A percentile compares a stretch with the other conserved stretches of the same genome.
These are phyloP conservation scores for Ceriops zippeliana DNA, from an alignment of 345 rosid species.

Conservation along the genomic window DNA sequence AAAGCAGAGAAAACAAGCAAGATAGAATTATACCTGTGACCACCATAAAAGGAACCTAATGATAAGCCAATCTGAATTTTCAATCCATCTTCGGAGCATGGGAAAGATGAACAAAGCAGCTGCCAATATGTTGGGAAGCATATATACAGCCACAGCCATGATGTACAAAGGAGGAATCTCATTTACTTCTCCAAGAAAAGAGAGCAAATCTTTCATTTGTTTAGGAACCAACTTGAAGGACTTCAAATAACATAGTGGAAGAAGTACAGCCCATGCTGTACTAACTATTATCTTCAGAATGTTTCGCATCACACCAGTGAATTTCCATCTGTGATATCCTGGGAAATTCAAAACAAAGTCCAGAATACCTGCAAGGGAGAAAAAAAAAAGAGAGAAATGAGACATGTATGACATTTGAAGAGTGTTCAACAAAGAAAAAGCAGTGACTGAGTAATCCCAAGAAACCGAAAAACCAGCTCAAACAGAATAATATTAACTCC, in stretches of 20 bases:
- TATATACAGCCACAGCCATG: slow-evolving; percentile 69
- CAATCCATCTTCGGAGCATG: slow-evolving; percentile 95
- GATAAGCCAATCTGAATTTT: slow-evolving; percentile 92
- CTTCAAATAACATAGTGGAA: slow-evolving; percentile 67
- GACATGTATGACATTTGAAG: neutral
- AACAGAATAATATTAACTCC: neutral
- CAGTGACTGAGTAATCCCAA: neutral
- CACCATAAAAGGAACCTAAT: slow-evolving; percentile 91
- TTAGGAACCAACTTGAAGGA: slow-evolving; percentile 48
- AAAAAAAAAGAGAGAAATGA: slow-evolving; percentile 4
- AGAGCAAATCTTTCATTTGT: slow-evolving; percentile 37
- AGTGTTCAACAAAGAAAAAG: neutral
- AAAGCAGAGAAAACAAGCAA: slow-evolving; percentile 8
- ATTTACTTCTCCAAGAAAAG: slow-evolving; percentile 56
- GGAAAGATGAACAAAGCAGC: slow-evolving; percentile 87
- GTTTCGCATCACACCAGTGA: slow-evolving; percentile 69
- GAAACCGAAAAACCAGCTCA: neutral
- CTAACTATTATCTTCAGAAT: slow-evolving; percentile 68
- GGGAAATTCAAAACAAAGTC: slow-evolving; percentile 91
- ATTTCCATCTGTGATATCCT: slow-evolving; percentile 88
- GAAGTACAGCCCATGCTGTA: slow-evolving; percentile 70
- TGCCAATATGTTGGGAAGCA: slow-evolving; percentile 75
- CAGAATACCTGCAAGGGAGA: slow-evolving; percentile 57
- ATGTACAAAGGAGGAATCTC: slow-evolving; percentile 76
- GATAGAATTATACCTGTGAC: slow-evolving; percentile 69